Evolutionary conservation across 345 rosid species (phyloP), one percentile per base, ranked within the genome.

Genomic region (Limnanthes douglasii): DNA sequence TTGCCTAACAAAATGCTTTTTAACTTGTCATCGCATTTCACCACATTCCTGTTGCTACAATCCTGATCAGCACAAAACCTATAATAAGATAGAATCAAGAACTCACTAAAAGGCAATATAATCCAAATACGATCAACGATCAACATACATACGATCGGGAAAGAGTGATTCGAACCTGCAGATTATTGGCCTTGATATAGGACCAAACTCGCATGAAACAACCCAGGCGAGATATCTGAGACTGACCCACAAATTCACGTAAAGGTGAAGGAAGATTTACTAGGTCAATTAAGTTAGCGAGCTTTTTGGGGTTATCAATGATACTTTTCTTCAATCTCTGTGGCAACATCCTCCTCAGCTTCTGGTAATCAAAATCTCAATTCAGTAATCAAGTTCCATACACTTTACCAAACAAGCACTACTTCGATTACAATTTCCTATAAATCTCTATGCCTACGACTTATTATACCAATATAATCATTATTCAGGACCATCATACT

Each of bases 171-270:
- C 35, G 19, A 11, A 83, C 93, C 85, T 84, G 92, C 43, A 90
- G 94, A 43, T 77, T 75, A 53, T 90, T 77, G 51, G 78, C 57
- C 62, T 76, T 88, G 62, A 88, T 77, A 52, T 88, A 74, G 5
- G 94, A 74, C 95, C 94, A 90, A 24, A 79, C 82, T 48, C 67
- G 64, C 73, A 64, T 68, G 77, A 90, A 77, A 60, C 92, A 84
- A 26, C 86, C 92, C 61, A 90, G 50, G 17, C 78, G 96, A 45
- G 96, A 90, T 50, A 54, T 72, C 57, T 69, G 94, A 51, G 98
- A 80, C 54, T 72, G 94, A 4, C 96, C 98, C 57, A 80, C 76
- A 39, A 84, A 90, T 3, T 90, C 85, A 20, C 96, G 55, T 5
- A 84, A 65, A 1, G 79, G 61, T 1, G 85, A 77, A 46, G 96